Conservation (phyloP, 768 basidiomycete genomes). For the Leucosporidium yakuticum region DNA sequence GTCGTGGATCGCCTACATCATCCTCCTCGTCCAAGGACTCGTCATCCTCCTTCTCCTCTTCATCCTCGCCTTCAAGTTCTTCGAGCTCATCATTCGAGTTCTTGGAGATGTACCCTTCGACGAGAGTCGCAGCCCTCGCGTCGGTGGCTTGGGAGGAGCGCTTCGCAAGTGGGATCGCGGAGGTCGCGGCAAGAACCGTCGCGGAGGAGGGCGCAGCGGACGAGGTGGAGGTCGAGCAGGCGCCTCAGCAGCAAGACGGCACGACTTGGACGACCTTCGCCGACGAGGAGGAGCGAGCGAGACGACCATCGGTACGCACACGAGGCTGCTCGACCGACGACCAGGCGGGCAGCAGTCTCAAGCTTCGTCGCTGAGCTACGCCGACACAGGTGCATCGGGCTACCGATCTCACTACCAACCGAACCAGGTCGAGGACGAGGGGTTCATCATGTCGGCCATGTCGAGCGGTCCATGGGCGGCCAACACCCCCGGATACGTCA, state of each 20-base stretch:
- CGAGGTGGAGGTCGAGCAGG: constrained; percentile 30
- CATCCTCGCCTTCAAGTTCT: constrained; percentile 75
- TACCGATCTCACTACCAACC: constrained; percentile 29
- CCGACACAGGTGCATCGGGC: constrained; percentile 10
- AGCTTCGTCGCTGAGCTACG: constrained; percentile 54
- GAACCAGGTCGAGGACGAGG: constrained; percentile 70
- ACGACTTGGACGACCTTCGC: neutral
- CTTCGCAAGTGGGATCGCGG: constrained; percentile 56
- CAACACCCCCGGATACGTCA: constrained; percentile 19
- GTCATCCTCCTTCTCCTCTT: constrained; percentile 75
- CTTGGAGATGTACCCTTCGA: constrained; percentile 75
- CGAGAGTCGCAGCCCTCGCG: constrained; percentile 67
- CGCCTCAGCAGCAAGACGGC: constrained; percentile 18
- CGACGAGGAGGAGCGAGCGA: constrained; percentile 13
- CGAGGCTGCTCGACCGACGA: constrained; percentile 42
- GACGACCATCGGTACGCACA: constrained; percentile 21
- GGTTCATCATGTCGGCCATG: constrained; percentile 94
- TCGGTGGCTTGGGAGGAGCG: constrained; percentile 81
- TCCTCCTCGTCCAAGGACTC: constrained; percentile 70
- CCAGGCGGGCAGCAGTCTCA: constrained; percentile 61
- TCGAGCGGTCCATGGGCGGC: constrained; percentile 42
- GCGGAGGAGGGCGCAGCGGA: constrained; percentile 31
- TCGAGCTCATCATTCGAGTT: constrained; percentile 75
- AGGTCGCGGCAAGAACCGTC: constrained; percentile 41
- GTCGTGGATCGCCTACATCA: constrained; percentile 91